Conservation (phyloP, 73 alveolate species). For the Paramecium tetraurelia region DNA sequence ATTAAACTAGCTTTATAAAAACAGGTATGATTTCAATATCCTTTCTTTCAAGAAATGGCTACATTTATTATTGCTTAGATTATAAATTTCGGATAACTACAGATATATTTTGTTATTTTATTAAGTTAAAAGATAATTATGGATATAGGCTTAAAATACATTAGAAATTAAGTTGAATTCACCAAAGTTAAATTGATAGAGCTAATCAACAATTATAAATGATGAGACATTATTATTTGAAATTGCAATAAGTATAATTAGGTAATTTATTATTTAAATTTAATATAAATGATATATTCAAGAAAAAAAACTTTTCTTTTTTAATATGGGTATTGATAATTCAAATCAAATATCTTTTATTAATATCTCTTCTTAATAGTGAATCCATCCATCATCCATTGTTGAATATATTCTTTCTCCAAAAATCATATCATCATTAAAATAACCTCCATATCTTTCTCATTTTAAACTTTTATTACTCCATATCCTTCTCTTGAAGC, state of each 20-base stretch:
- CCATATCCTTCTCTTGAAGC: conserved; percentile 32
- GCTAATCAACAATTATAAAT: neutral
- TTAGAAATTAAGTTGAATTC: neutral
- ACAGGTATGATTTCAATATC: neutral
- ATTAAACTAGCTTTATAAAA: neutral
- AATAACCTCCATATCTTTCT: neutral
- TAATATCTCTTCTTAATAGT: neutral
- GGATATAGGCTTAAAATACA: neutral
- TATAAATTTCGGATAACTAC: no score
- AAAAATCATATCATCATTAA: neutral
- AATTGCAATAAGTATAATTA: neutral
- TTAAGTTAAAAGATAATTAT: no score
- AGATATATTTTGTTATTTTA: no score
- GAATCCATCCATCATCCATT: neutral
- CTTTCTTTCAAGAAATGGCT: neutral
- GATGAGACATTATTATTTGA: neutral
- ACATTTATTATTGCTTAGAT: no score
- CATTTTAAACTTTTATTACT: neutral
- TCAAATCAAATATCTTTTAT: neutral
- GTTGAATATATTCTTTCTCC: neutral
- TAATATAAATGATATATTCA: no score
- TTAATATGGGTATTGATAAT: no score
- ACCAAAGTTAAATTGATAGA: neutral
- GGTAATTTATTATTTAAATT: neutral
- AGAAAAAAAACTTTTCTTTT: no score